Percentiles rank a stretch among this genome's conserved stretches.
phyloP scores from a whole-genome alignment of 2,329 filamentous ascomycete species.

The Scedosporium boydii region DNA sequence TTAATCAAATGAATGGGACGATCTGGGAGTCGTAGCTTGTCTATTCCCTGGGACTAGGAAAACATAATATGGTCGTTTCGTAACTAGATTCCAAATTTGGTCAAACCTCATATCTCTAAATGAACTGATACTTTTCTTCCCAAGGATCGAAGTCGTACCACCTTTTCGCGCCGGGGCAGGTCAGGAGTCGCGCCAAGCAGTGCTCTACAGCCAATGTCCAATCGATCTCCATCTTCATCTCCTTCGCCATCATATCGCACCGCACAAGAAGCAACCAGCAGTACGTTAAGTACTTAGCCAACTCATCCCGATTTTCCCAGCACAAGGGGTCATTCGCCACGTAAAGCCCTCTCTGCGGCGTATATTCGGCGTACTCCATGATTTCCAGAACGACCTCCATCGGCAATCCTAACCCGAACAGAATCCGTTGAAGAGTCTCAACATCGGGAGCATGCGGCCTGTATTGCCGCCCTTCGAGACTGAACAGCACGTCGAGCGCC shows the following conservation, averaged over 20 bases:
- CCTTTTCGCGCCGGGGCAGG: too few relatives aligned
- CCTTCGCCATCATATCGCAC: conserved; percentile 15
- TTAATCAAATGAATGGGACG: too few relatives aligned
- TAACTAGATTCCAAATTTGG: too few relatives aligned
- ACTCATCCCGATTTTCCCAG: conserved; percentile 12
- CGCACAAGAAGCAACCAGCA: conserved; percentile 18
- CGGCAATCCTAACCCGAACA: conserved; percentile 10
- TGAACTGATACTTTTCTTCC: too few relatives aligned
- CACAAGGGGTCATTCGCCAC: conserved; percentile 13
- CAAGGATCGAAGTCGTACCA: too few relatives aligned
- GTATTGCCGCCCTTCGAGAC: background rate
- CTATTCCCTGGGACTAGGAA: too few relatives aligned
- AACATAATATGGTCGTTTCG: too few relatives aligned
- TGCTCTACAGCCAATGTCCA: too few relatives aligned
- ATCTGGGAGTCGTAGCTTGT: too few relatives aligned
- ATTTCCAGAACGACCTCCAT: conserved; percentile 11
- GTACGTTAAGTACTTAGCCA: conserved; percentile 16
- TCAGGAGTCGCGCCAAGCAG: too few relatives aligned
- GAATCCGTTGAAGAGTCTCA: conserved; percentile 1
- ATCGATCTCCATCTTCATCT: conserved; percentile 9
- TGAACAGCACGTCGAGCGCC: background rate
- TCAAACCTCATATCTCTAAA: too few relatives aligned
- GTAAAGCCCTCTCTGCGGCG: conserved; percentile 4
- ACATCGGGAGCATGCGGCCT: conserved; percentile 6
- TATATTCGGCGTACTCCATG: conserved; percentile 10